Percentiles rank a stretch among this genome's conserved stretches.
Evolutionary conservation across 2,329 filamentous ascomycete genomes (phyloP).

Genomic region (Monilinia aucupariae): DNA sequence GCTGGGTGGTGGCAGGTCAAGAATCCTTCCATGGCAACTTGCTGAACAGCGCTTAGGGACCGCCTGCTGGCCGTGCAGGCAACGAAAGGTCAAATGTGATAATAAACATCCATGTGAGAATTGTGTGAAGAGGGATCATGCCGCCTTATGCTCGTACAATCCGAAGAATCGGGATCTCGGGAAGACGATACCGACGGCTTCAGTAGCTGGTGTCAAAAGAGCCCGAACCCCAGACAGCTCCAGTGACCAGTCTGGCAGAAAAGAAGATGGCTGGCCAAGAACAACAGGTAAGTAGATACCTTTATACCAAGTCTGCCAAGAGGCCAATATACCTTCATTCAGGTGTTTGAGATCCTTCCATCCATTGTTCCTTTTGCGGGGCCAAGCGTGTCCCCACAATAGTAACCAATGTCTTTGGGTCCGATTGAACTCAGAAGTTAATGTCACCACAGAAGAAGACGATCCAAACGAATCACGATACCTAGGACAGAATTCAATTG

Average conservation of each 20-base stretch:
- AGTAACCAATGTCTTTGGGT: not conserved
- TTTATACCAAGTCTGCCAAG: not conserved
- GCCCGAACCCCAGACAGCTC: conserved; percentile 30
- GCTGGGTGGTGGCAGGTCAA: conserved; percentile 5
- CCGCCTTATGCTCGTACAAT: conserved; percentile 61
- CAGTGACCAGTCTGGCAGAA: conserved; percentile 29
- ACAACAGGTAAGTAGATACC: conserved; percentile 29
- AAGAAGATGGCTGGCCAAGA: conserved; percentile 33
- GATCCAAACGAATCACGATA: conserved; percentile 54
- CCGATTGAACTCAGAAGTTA: conserved; percentile 13
- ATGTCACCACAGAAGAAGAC: conserved; percentile 41
- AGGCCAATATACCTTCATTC: not conserved
- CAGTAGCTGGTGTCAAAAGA: conserved; percentile 29
- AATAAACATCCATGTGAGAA: conserved; percentile 65
- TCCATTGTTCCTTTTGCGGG: not conserved
- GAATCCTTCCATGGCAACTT: not conserved
- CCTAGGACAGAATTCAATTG: conserved; percentile 63
- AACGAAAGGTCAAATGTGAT: conserved; percentile 65
- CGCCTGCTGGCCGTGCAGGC: conserved; percentile 59
- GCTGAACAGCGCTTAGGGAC: conserved; percentile 28
- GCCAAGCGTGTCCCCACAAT: not conserved
- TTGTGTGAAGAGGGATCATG: conserved; percentile 60
- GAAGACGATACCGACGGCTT: conserved; percentile 17
- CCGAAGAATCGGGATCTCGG: conserved; percentile 45
- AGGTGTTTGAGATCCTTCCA: not conserved